These are phyloP conservation scores for Populus simonii DNA, from an alignment of 345 rosid species.

Conservation along the genomic window DNA sequence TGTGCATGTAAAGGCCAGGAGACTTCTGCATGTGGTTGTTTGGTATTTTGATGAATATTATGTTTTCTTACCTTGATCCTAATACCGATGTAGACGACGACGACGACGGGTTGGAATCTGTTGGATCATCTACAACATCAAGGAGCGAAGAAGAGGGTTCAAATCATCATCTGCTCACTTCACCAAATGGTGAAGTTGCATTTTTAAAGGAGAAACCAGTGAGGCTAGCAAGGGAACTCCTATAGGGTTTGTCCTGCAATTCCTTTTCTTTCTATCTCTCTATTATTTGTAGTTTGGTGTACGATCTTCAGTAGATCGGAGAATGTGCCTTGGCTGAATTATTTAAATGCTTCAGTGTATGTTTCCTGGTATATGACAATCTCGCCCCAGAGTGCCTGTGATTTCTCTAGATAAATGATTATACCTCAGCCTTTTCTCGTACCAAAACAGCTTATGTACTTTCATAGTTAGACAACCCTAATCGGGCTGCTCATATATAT, in stretches of 20 bases:
- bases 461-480: not conserved
- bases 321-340: conserved; percentile 5
- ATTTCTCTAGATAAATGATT: conserved; percentile 4
- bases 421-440: conserved; percentile 8
- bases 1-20: not conserved
- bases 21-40: not conserved
- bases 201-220: conserved; percentile 65
- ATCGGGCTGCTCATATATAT: conserved; percentile 12
- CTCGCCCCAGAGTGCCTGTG: conserved; percentile 6
- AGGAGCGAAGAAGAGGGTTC: conserved; percentile 69
- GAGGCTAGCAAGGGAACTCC: conserved; percentile 57
- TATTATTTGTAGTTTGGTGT: conserved; percentile 4
- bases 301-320: conserved; percentile 8
- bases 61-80: not conserved
- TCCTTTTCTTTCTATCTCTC: conserved; percentile 7
- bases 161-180: conserved; percentile 62
- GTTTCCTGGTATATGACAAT: not conserved
- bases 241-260: conserved; percentile 20
- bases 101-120: conserved; percentile 57
- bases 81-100: conserved; percentile 25
- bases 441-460: conserved; percentile 5
- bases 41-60: not conserved
- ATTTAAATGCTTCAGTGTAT: not conserved
- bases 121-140: conserved; percentile 46
- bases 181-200: conserved; percentile 57